Conservation (phyloP, 108 stramenopile species). For the Nannochloropsis salina region DNA sequence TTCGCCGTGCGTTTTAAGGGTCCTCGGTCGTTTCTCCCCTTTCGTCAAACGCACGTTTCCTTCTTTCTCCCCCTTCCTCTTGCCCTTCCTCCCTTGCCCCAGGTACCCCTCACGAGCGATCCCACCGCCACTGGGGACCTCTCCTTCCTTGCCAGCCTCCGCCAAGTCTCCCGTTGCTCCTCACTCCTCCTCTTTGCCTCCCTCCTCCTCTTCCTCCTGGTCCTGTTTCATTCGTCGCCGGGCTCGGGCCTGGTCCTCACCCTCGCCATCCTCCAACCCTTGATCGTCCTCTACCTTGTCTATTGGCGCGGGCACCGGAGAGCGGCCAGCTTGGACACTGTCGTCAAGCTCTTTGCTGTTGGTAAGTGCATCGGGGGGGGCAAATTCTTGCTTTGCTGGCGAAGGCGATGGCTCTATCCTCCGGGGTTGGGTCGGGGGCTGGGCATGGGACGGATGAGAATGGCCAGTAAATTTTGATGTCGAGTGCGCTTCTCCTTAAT, state of each 20-base stretch:
- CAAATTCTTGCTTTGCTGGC: no score
- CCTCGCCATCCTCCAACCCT: conserved; percentile 14
- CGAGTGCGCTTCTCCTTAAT: no score
- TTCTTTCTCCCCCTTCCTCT: background rate
- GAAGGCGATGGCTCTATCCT: no score
- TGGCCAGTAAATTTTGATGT: no score
- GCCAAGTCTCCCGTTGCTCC: background rate
- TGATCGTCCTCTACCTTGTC: conserved; percentile 8
- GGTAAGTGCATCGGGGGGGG: background rate
- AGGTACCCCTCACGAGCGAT: background rate
- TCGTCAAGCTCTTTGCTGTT: conserved; percentile 23
- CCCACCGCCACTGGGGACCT: background rate
- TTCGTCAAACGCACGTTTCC: background rate
- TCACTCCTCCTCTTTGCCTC: background rate
- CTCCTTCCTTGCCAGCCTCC: background rate
- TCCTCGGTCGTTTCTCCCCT: background rate
- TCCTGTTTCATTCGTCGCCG: background rate
- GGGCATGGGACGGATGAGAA: no score
- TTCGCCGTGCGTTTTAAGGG: no score
- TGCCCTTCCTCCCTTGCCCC: background rate
- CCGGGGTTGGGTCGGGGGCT: no score
- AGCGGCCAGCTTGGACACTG: background rate
- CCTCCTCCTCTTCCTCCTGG: conserved; percentile 7
- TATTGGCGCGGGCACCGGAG: background rate
- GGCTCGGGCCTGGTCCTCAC: background rate